phyloP scores from a whole-genome alignment of 306 rosid species.

The Calophaca sinica region DNA sequence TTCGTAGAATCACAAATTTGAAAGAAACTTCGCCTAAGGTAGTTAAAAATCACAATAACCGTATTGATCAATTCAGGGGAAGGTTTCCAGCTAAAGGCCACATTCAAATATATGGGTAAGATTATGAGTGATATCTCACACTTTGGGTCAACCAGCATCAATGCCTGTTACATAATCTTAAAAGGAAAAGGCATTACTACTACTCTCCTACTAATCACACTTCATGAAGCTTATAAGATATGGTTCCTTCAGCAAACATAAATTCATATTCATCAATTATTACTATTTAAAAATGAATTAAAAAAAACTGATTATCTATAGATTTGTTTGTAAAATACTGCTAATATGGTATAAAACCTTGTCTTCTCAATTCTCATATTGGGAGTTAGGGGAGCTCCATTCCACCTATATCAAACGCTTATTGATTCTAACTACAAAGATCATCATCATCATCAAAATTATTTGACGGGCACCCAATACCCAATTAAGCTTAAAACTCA shows the following conservation, averaged over 20 bases:
- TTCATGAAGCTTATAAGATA: background rate
- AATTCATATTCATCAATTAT: background rate
- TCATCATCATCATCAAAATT: too few species aligned
- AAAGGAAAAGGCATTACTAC: background rate
- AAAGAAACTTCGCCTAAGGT: conserved; percentile 17
- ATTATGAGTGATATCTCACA: background rate
- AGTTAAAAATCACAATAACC: conserved; percentile 10
- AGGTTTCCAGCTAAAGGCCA: background rate
- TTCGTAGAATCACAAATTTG: background rate
- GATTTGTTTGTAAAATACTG: too few species aligned
- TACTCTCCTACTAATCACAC: conserved; percentile 18
- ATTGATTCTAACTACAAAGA: background rate
- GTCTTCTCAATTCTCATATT: background rate
- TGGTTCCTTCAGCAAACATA: conserved; percentile 2
- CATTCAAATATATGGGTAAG: background rate
- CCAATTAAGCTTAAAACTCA: conserved; percentile 53
- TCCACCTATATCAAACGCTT: background rate
- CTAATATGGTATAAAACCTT: too few species aligned
- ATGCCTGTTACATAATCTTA: background rate
- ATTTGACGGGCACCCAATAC: background rate
- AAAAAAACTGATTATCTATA: too few species aligned
- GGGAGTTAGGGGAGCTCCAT: background rate
- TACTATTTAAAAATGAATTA: background rate
- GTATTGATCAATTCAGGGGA: conserved; percentile 2
- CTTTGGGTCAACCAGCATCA: background rate